Evolutionary conservation across 208 protist genomes (phyloP), one percentile per base, ranked within the genome.

Genomic region (Lotmaria passim): DNA sequence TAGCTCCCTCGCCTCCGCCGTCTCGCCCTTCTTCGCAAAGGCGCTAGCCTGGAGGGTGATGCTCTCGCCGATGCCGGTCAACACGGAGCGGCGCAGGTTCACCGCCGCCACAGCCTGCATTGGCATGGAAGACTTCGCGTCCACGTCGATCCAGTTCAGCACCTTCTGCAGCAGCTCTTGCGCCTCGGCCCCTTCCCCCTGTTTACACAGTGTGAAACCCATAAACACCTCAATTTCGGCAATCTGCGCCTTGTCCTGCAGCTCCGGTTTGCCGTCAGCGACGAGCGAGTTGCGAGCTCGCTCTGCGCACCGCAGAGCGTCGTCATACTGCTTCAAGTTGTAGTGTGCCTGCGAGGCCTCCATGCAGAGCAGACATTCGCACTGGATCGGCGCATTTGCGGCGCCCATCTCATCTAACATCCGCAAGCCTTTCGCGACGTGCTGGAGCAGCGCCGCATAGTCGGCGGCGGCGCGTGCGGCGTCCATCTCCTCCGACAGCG

Each of bases 91-190:
- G 23, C 88, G 82, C 63, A 94, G 85, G 62, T 97, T 91, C 26
- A 92, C 78, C 3, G 89, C 92, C 7, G 92, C 85, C 28, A 97
- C 92, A 0, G 90, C 87, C 71, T 94, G 87, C 83, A 97, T 93
- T 48, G 92, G 92, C 83, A 85, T 85, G 28, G 85, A 87, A 5
- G 81, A 69, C 71, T 89, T 90, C 14, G 90, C 80, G 46, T 97
- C 92, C 41, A 91, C 88, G 60, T 95, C 86, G 48, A 97, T 87
- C 90, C 92, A 97, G 7, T 70, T 73, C 51, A 95, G 76, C 7
- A 97, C 77, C 21, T 87, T 76, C 36, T 80, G 79, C 46, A 95
- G 89, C 44, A 89, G 56, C 52, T 78, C 75, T 6, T 84, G 76
- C 17, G 92, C 88, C 64, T 93, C 76, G 0, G 60, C 58, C 2